Base-by-base conservation (phyloP, 1,139 yeast species). In the Torulaspora globosa region DNA sequence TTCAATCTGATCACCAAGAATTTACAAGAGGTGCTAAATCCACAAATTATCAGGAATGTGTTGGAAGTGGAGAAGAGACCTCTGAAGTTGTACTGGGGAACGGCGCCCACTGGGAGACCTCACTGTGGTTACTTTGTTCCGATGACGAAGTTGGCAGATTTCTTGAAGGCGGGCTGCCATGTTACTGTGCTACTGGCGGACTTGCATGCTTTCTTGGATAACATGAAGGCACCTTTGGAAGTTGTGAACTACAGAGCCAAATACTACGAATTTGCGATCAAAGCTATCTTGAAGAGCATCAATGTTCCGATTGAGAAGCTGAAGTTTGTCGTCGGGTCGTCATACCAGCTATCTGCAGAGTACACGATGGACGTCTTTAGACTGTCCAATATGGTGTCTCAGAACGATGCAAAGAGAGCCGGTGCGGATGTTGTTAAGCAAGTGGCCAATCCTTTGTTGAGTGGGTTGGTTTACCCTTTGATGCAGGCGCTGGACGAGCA, bases 341-440 rank as follows among this genome's bases (percentile, higher is more conserved):
- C 89, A 26, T 92, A 89, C 74, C 97, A 94, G 71, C 72, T 83
- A 51, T 70, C 77, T 18, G 76, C 81, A 10, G 80, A 84, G 31
- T 94, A 86, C 72, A 84, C 95, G 15, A 66, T 94, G 80, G 99
- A 94, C 62, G 70, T 92, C 43, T 94, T 89, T 77, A 80, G 80
- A 66, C 69, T 92, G 63, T 78, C 94, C 38, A 90, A 92, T 66
- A 68, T 73, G 37, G 96, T 87, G 24, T 82, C 95, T 19, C 96
- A 87, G 70, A 90, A 92, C 65, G 97, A 90, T 64, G 97, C 97
- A 56, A 88, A 88, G 73, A 82, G 98, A 68, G 99, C 99, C 1
- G 99, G 99, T 65, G 98, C 99, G 11, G 99, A 94, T 69, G 99
- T 94, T 48, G 99, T 94, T 53, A 94, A 94, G 69, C 98, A 94